These are phyloP conservation scores for Cyphellophora attinorum DNA, from an alignment of 2,329 filamentous ascomycete species.

Conservation along the genomic window DNA sequence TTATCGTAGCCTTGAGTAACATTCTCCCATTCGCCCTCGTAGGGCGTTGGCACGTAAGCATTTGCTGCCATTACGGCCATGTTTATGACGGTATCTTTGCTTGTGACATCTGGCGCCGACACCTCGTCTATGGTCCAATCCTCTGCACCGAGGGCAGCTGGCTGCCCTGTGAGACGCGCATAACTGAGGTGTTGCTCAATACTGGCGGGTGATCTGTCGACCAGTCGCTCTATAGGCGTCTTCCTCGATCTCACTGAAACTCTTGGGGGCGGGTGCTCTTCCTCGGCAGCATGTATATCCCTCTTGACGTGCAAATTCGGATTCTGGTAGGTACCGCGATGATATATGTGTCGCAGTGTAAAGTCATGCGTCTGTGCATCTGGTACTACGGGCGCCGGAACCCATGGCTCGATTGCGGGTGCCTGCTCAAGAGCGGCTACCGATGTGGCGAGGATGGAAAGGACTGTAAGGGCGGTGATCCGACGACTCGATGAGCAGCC, in stretches of 20 bases:
- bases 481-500: neutral
- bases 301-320: constrained; percentile 67
- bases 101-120: constrained; percentile 68
- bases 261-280: constrained; percentile 43
- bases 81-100: constrained; percentile 73
- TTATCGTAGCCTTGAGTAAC: constrained; percentile 73
- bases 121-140: constrained; percentile 80
- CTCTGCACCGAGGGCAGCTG: constrained; percentile 57
- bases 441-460: constrained; percentile 6
- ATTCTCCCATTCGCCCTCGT: constrained; percentile 71
- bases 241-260: constrained; percentile 37
- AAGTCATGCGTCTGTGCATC: constrained; percentile 14
- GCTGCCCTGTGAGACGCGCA: constrained; percentile 58
- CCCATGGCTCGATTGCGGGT: constrained; percentile 14
- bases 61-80: constrained; percentile 83
- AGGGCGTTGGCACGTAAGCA: constrained; percentile 70
- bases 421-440: constrained; percentile 1
- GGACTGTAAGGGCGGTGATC: constrained; percentile 2
- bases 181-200: constrained; percentile 71
- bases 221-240: constrained; percentile 66
- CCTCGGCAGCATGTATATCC: constrained; percentile 50
- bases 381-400: constrained; percentile 10
- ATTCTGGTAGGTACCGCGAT: constrained; percentile 75
- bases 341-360: constrained; percentile 79
- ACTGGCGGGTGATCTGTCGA: constrained; percentile 63